Evolutionary conservation across 345 rosid species (phyloP).

Genomic region (Boechera retrofracta): DNA sequence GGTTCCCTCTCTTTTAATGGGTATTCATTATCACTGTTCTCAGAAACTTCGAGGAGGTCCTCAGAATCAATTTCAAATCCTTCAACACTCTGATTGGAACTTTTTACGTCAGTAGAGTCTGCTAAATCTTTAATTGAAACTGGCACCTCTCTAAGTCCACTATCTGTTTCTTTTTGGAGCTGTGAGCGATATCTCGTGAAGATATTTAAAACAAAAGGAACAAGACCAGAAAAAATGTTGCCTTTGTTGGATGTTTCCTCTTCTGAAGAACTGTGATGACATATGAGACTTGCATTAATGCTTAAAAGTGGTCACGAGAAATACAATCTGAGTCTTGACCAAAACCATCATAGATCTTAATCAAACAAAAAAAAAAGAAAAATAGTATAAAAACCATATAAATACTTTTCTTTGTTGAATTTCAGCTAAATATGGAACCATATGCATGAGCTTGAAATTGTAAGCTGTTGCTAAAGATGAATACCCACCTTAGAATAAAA

Average conservation of each 20-base stretch:
- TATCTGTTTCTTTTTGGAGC: constrained; percentile 43
- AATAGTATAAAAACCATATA: constrained; percentile 2
- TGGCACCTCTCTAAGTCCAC: constrained; percentile 34
- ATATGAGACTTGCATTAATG: constrained; percentile 43
- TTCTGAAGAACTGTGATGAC: constrained; percentile 51
- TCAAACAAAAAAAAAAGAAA: neutral
- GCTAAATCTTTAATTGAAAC: constrained; percentile 38
- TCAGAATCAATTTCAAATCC: constrained; percentile 40
- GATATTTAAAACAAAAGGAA: constrained; percentile 68
- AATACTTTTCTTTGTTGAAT: neutral
- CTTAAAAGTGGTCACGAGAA: constrained; percentile 9
- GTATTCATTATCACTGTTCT: constrained; percentile 46
- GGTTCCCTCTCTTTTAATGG: constrained; percentile 47
- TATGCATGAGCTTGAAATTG: constrained; percentile 14
- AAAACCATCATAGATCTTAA: constrained; percentile 8
- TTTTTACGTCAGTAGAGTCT: constrained; percentile 38
- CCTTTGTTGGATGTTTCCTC: constrained; percentile 47
- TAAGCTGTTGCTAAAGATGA: neutral
- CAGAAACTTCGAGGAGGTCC: constrained; percentile 45
- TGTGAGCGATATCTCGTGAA: constrained; percentile 51
- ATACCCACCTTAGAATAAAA: constrained; percentile 67
- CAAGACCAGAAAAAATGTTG: constrained; percentile 68
- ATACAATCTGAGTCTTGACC: constrained; percentile 24
- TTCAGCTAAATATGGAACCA: neutral
- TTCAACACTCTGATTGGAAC: constrained; percentile 45